phyloP scores from a whole-genome alignment of 1,139 yeast species.

The Wickerhamiella infanticola region DNA sequence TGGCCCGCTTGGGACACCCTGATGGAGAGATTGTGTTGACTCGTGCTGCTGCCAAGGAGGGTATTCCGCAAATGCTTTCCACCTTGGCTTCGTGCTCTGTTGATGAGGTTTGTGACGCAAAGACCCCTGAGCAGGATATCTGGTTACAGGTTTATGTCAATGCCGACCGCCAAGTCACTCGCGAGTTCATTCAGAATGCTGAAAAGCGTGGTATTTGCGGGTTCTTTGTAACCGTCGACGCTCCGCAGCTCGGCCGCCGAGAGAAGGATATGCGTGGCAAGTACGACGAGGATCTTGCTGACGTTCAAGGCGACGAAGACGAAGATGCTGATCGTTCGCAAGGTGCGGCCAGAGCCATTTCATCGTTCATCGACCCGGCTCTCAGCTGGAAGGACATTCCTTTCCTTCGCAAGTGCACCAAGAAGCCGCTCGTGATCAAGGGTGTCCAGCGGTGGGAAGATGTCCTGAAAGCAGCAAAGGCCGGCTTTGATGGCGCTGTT shows the following conservation, averaged over 20 bases:
- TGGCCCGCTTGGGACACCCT: constrained; percentile 39
- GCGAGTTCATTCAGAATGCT: constrained; percentile 49
- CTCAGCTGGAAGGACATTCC: constrained; percentile 51
- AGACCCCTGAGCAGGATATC: constrained; percentile 41
- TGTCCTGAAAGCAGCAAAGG: constrained; percentile 44
- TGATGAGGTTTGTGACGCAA: constrained; percentile 39
- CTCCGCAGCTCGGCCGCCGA: constrained; percentile 87
- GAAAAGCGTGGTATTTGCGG: constrained; percentile 66
- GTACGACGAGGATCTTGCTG: constrained; percentile 48
- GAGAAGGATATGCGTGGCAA: constrained; percentile 49
- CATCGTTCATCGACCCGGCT: constrained; percentile 72
- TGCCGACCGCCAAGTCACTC: constrained; percentile 47
- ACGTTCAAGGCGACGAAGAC: constrained; percentile 26
- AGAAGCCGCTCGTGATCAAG: constrained; percentile 49
- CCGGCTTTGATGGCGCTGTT: constrained; percentile 50
- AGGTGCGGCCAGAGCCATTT: constrained; percentile 81
- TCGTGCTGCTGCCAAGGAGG: constrained; percentile 33
- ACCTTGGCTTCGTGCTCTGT: constrained; percentile 40
- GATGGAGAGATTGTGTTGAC: constrained; percentile 42
- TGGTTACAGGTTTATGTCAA: constrained; percentile 91
- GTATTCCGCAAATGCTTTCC: constrained; percentile 42
- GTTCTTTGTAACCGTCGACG: constrained; percentile 78
- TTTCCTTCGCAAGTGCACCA: constrained; percentile 42
- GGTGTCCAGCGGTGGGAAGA: constrained; percentile 61
- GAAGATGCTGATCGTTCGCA: constrained; percentile 46